These are phyloP conservation scores for Corynespora cassiicola DNA, from an alignment of 2,329 filamentous ascomycete genomes.

Conservation along the genomic window DNA sequence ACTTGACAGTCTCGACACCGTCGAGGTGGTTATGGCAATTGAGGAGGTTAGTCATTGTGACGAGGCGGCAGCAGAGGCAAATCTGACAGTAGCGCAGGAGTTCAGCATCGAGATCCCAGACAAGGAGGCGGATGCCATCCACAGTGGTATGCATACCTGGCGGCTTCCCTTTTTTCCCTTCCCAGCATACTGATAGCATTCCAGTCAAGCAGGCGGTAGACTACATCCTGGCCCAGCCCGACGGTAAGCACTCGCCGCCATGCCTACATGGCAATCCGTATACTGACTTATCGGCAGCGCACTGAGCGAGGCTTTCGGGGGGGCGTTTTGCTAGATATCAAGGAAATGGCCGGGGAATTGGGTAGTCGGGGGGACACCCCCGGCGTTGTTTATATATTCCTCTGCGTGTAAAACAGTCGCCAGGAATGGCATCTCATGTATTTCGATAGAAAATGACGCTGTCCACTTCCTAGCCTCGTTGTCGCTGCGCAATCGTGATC, in stretches of 20 bases:
- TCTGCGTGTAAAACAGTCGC: constrained; percentile 47
- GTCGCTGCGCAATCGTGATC: constrained; percentile 1
- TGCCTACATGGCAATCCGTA: constrained; percentile 1
- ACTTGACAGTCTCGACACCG: constrained; percentile 95
- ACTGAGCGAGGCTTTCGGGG: constrained; percentile 33
- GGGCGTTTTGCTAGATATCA: constrained; percentile 23
- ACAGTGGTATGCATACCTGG: constrained; percentile 74
- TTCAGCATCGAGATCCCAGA: constrained; percentile 97
- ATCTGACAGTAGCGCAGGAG: constrained; percentile 56
- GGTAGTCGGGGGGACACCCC: constrained; percentile 32
- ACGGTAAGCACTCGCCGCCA: constrained; percentile 67
- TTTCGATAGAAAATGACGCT: constrained; percentile 42
- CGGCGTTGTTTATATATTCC: constrained; percentile 42
- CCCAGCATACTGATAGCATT: constrained; percentile 40
- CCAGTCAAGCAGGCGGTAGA: constrained; percentile 91
- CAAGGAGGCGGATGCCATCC: constrained; percentile 93
- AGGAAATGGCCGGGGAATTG: constrained; percentile 35
- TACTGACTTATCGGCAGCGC: constrained; percentile 38
- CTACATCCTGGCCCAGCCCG: constrained; percentile 92
- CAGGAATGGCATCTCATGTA: constrained; percentile 42
- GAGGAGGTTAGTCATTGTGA: constrained; percentile 74
- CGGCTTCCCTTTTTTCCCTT: background rate
- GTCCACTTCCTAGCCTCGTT: constrained; percentile 27
- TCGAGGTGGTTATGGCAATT: constrained; percentile 99
- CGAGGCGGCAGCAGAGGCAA: constrained; percentile 6